Percentiles rank a stretch among this genome's conserved stretches.
phyloP scores from a whole-genome alignment of 139 green algal genomes.

The Monoraphidium neglectum region DNA sequence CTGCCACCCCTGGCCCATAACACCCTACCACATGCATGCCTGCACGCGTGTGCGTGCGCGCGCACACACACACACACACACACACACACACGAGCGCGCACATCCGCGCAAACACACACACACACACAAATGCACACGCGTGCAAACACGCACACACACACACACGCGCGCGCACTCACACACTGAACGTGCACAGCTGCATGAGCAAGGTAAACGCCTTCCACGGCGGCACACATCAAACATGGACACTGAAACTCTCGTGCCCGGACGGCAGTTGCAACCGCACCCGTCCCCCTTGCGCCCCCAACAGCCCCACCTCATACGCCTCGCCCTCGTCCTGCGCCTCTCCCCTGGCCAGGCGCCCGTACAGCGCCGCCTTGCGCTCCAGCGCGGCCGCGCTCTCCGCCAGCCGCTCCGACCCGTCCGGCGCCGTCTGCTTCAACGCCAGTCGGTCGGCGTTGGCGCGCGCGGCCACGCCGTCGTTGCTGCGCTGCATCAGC shows the following conservation, averaged over 20 bases:
- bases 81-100: too few relatives aligned
- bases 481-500: constrained; percentile 41
- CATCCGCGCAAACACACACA: too few relatives aligned
- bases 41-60: too few relatives aligned
- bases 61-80: too few relatives aligned
- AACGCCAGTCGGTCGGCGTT: constrained; percentile 61
- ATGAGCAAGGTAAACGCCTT: background rate
- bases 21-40: too few relatives aligned
- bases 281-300: too few relatives aligned
- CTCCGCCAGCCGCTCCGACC: constrained; percentile 34
- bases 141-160: background rate
- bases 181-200: background rate
- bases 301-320: constrained; percentile 55
- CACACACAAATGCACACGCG: background rate
- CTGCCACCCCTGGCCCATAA: too few relatives aligned
- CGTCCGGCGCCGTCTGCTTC: constrained; percentile 38
- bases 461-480: constrained; percentile 68
- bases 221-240: background rate
- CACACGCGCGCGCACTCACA: background rate
- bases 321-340: constrained; percentile 67
- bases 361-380: constrained; percentile 84
- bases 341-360: constrained; percentile 52
- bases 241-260: too few relatives aligned
- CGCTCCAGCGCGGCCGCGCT: constrained; percentile 70
- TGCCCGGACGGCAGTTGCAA: too few relatives aligned